phyloP scores from a whole-genome alignment of 192 early-diverging fungal species.

The Ramicandelaber brevisporus region DNA sequence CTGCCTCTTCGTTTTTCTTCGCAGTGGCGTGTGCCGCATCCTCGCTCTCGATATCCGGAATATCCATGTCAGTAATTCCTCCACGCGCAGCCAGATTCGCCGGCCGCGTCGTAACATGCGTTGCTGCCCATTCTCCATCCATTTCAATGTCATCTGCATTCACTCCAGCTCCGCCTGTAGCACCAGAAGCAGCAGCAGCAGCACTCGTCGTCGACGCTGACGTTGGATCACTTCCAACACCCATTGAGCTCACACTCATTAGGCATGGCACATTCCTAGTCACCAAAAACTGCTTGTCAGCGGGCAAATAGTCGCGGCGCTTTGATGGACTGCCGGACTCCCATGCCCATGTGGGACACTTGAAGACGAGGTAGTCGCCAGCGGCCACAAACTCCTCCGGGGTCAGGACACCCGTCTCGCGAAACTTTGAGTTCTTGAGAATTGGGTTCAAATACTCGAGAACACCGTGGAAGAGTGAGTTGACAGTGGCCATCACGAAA shows the following conservation, averaged over 20 bases:
- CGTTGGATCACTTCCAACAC: constrained; percentile 1
- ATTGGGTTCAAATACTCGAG: constrained; percentile 86
- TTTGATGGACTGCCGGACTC: constrained; percentile 39
- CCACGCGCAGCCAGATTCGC: too few relatives aligned
- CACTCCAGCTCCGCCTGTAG: too few relatives aligned
- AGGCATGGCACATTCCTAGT: constrained; percentile 83
- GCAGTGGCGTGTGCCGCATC: too few relatives aligned
- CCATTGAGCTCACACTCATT: constrained; percentile 3
- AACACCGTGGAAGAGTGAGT: constrained; percentile 36
- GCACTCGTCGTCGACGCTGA: too few relatives aligned
- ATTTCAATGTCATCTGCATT: too few relatives aligned
- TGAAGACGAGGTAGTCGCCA: constrained; percentile 92
- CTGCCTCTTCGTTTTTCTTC: too few relatives aligned
- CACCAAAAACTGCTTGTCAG: constrained; percentile 83
- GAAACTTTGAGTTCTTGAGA: constrained; percentile 82
- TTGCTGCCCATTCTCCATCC: too few relatives aligned
- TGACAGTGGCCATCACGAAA: constrained; percentile 33
- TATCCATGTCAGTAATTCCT: too few relatives aligned
- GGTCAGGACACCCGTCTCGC: constrained; percentile 83
- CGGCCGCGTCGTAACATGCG: too few relatives aligned
- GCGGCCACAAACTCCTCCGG: constrained; percentile 94
- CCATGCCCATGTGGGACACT: constrained; percentile 98
- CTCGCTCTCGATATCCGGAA: too few relatives aligned
- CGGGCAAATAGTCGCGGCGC: constrained; percentile 52
- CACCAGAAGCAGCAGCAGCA: too few relatives aligned